These are phyloP conservation scores for Russula emetica DNA, from an alignment of 768 basidiomycete genomes.

Conservation along the genomic window DNA sequence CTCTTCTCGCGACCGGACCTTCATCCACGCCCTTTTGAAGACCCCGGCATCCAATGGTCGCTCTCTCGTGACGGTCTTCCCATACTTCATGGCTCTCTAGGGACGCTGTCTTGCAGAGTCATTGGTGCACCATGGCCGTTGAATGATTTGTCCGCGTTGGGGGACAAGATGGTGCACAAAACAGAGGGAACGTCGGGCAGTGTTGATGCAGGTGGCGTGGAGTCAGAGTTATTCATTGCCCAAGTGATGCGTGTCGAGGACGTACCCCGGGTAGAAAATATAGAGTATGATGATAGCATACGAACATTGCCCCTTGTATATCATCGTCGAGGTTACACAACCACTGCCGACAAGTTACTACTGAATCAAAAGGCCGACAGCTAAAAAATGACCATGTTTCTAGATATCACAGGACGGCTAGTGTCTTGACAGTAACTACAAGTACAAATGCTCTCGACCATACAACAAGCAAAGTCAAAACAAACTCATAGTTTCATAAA, in stretches of 20 bases:
- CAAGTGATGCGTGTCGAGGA: constrained; percentile 62
- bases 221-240: constrained; percentile 78
- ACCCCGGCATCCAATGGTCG: constrained; percentile 37
- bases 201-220: constrained; percentile 36
- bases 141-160: constrained; percentile 46
- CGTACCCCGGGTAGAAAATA: constrained; percentile 30
- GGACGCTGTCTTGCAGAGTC: constrained; percentile 68
- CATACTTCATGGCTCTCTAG: constrained; percentile 55
- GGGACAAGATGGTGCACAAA: constrained; percentile 25
- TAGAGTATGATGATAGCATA: constrained; percentile 24
- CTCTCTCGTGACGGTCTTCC: constrained; percentile 54
- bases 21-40: constrained; percentile 55
- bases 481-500: constrained; percentile 59
- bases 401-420: not conserved
- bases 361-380: constrained; percentile 9
- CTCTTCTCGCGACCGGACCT: constrained; percentile 72
- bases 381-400: constrained; percentile 16
- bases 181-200: constrained; percentile 18
- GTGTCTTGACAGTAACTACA: constrained; percentile 16
- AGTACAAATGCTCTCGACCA: constrained; percentile 7
- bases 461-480: constrained; percentile 10
- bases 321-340: constrained; percentile 57
- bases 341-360: constrained; percentile 35
- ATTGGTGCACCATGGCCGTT: constrained; percentile 59
- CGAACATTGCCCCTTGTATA: constrained; percentile 57